Conservation (phyloP, 2,329 filamentous ascomycete species). For the Geosmithia putterillii region DNA sequence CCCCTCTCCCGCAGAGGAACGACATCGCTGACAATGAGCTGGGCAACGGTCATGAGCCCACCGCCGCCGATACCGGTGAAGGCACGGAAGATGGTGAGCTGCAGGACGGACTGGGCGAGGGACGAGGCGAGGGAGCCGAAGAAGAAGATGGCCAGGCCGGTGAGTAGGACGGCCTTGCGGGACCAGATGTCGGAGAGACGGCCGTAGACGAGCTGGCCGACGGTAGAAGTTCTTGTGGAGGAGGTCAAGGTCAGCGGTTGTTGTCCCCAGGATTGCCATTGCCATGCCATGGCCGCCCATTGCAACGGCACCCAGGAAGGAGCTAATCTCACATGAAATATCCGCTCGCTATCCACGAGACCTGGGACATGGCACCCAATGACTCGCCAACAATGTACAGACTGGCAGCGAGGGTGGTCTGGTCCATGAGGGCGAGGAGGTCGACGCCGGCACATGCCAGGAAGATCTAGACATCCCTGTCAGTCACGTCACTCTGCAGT, state of each 20-base stretch:
- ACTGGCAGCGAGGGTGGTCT: conserved; percentile 42
- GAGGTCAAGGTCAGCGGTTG: background rate
- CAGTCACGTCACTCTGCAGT: conserved; percentile 4
- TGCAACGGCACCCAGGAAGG: too few relatives aligned
- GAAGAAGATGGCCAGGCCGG: conserved; percentile 37
- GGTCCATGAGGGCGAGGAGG: conserved; percentile 42
- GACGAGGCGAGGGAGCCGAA: conserved; percentile 33
- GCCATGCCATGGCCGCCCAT: too few relatives aligned
- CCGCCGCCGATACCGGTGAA: conserved; percentile 50
- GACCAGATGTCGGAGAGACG: conserved; percentile 44
- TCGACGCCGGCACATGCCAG: conserved; percentile 43
- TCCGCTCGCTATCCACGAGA: conserved; percentile 41
- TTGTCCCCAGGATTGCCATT: too few relatives aligned
- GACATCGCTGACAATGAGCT: conserved; percentile 59
- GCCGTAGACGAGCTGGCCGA: conserved; percentile 32
- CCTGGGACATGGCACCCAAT: conserved; percentile 33
- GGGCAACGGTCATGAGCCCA: conserved; percentile 58
- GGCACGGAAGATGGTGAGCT: conserved; percentile 26
- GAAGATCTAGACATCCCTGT: conserved; percentile 32
- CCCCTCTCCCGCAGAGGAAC: conserved; percentile 57
- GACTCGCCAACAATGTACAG: conserved; percentile 40
- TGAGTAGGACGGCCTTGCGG: conserved; percentile 40
- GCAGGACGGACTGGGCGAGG: conserved; percentile 22
- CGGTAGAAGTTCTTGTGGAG: conserved; percentile 32
- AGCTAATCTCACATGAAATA: conserved; percentile 39